Percentiles rank a stretch among this genome's conserved stretches.
phyloP scores from a whole-genome alignment of 2,329 filamentous ascomycete species.

The Botrytis squamosa region DNA sequence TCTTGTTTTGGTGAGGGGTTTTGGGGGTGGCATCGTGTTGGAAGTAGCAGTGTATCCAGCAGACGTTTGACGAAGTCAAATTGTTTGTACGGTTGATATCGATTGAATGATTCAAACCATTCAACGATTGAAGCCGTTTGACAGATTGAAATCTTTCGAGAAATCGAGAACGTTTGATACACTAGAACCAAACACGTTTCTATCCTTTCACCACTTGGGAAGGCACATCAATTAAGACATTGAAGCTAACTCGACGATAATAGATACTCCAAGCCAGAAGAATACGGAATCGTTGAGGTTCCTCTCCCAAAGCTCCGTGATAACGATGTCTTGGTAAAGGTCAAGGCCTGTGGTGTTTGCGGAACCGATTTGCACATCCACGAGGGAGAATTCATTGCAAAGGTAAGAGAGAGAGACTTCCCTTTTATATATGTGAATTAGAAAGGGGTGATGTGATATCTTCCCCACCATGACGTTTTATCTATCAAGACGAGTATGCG shows the following conservation, averaged over 20 bases:
- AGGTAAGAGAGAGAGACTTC: conserved; percentile 40
- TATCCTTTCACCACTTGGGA: neutral
- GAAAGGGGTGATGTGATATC: neutral
- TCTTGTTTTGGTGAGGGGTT: neutral
- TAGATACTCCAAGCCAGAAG: conserved; percentile 61
- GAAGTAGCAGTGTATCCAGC: neutral
- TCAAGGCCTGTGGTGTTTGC: conserved; percentile 64
- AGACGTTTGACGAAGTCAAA: neutral
- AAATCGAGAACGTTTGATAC: neutral
- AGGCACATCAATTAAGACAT: neutral
- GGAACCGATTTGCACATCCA: conserved; percentile 56
- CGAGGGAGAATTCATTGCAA: conserved; percentile 64
- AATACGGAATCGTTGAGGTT: conserved; percentile 59
- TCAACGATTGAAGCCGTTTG: neutral
- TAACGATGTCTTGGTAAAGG: conserved; percentile 52
- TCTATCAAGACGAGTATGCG: conserved; percentile 1
- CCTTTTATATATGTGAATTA: conserved; percentile 27
- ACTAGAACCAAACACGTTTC: neutral
- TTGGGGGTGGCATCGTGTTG: neutral
- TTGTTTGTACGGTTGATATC: neutral
- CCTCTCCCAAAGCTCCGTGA: conserved; percentile 51
- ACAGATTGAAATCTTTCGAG: neutral
- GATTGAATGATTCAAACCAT: neutral
- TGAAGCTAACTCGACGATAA: neutral
- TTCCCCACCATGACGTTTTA: conserved; percentile 25